A percentile compares a stretch with the other conserved stretches of the same genome.
phyloP scores from a whole-genome alignment of 306 rosid species.

The Vigna trinervia region DNA sequence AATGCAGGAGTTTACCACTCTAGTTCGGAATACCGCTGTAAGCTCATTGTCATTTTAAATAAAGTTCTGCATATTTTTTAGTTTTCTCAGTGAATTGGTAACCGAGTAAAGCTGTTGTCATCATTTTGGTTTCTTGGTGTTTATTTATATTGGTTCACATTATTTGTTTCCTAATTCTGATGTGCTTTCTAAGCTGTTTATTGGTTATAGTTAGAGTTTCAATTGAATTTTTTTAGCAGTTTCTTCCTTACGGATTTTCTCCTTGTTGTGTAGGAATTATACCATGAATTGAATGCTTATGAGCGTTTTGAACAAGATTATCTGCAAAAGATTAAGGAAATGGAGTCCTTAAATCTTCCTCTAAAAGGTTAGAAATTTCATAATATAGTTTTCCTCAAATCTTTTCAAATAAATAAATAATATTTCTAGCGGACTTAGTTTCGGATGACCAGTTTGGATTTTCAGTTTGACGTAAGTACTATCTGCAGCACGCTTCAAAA shows the following conservation, averaged over 20 bases:
- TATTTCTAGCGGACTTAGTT: slow-evolving; percentile 13
- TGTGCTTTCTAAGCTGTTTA: slow-evolving; percentile 13
- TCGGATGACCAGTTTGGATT: slow-evolving; percentile 31
- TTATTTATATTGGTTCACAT: slow-evolving; percentile 20
- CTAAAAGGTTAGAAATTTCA: slow-evolving; percentile 67
- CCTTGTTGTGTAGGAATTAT: slow-evolving; percentile 68
- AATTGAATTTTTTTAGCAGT: not conserved
- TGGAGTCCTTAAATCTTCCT: slow-evolving; percentile 75
- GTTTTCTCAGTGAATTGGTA: slow-evolving; percentile 33
- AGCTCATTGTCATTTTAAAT: slow-evolving; percentile 50
- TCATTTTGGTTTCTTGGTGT: slow-evolving; percentile 39
- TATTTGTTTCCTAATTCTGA: slow-evolving; percentile 15
- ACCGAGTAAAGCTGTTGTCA: slow-evolving; percentile 34
- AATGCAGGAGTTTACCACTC: slow-evolving; percentile 69
- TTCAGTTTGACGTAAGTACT: slow-evolving; percentile 17
- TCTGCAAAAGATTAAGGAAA: slow-evolving; percentile 71
- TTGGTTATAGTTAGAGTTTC: slow-evolving; percentile 14
- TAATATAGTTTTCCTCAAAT: not conserved
- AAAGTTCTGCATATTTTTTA: slow-evolving; percentile 2
- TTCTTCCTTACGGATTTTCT: slow-evolving; percentile 41
- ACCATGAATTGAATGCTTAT: slow-evolving; percentile 72
- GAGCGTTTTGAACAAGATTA: slow-evolving; percentile 93
- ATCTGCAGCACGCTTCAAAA: slow-evolving; percentile 28
- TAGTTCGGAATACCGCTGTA: slow-evolving; percentile 82
- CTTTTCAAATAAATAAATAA: not conserved